phyloP scores from a whole-genome alignment of 2,329 filamentous ascomycete species.

The Ilyonectria mors-panacis region DNA sequence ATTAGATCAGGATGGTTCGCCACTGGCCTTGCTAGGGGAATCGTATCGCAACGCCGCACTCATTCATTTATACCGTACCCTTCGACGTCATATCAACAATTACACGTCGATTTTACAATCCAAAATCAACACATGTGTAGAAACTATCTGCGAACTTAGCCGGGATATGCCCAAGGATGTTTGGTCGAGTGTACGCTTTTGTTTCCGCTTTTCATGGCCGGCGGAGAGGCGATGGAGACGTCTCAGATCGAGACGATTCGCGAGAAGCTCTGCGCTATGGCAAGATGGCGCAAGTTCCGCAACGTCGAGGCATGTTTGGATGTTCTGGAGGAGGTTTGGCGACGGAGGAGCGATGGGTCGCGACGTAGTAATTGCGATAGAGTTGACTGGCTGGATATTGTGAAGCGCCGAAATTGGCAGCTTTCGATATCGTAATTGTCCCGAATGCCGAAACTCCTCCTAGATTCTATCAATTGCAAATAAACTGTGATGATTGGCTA shows the following conservation, averaged over 20 bases:
- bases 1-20: not conserved
- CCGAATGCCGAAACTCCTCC: not conserved
- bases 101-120: not conserved
- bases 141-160: constrained; percentile 9
- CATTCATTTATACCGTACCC: constrained; percentile 30
- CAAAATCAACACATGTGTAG: constrained; percentile 14
- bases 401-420: constrained; percentile 16
- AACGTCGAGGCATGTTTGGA: constrained; percentile 23
- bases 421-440: constrained; percentile 16
- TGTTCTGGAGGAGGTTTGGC: constrained; percentile 27
- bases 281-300: constrained; percentile 23
- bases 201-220: constrained; percentile 35
- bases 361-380: not conserved
- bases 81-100: not conserved
- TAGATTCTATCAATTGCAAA: no score
- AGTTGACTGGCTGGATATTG: constrained; percentile 27
- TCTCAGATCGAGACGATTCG: constrained; percentile 18
- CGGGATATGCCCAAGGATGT: constrained; percentile 19
- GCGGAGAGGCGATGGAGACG: constrained; percentile 31
- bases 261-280: constrained; percentile 10
- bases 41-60: constrained; percentile 32
- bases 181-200: constrained; percentile 33
- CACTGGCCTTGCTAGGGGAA: constrained; percentile 28
- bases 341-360: constrained; percentile 6
- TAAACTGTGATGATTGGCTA: no score